Evolutionary conservation across 73 alveolate species (phyloP).

Genomic region (Symbiodinium pilosum): DNA sequence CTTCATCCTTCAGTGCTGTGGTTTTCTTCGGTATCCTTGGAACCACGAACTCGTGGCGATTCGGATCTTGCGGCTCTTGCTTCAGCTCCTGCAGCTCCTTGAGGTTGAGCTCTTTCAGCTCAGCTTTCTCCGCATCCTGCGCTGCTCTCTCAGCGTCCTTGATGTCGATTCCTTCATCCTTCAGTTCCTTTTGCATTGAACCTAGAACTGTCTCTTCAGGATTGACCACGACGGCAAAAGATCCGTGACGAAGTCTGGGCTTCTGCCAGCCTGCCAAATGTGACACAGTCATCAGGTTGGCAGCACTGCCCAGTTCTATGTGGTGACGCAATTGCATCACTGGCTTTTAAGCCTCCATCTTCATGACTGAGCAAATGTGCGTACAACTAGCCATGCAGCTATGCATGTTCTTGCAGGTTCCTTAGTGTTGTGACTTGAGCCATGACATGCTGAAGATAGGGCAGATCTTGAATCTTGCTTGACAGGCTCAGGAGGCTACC

Average conservation of each 20-base stretch:
- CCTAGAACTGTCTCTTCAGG: background rate
- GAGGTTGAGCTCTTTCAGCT: background rate
- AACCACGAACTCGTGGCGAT: constrained; percentile 62
- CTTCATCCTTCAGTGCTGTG: background rate
- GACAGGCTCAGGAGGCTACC: no score
- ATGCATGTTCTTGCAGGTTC: no score
- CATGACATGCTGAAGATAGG: no score
- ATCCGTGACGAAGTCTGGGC: background rate
- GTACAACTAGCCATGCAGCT: no score
- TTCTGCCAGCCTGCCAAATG: background rate
- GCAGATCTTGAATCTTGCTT: no score
- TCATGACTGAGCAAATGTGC: background rate
- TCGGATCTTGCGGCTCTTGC: background rate
- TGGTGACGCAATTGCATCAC: background rate
- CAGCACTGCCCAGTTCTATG: background rate
- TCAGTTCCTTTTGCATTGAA: background rate
- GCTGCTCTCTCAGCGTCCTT: background rate
- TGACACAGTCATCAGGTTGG: background rate
- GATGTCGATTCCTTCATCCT: background rate
- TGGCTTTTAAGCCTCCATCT: background rate
- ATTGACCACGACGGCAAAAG: background rate
- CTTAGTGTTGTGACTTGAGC: no score
- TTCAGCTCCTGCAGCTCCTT: background rate
- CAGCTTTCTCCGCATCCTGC: background rate
- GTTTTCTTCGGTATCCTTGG: constrained; percentile 41